phyloP scores from a whole-genome alignment of 2,329 filamentous ascomycete species.

The Aspergillus pseudoviridinutans region DNA sequence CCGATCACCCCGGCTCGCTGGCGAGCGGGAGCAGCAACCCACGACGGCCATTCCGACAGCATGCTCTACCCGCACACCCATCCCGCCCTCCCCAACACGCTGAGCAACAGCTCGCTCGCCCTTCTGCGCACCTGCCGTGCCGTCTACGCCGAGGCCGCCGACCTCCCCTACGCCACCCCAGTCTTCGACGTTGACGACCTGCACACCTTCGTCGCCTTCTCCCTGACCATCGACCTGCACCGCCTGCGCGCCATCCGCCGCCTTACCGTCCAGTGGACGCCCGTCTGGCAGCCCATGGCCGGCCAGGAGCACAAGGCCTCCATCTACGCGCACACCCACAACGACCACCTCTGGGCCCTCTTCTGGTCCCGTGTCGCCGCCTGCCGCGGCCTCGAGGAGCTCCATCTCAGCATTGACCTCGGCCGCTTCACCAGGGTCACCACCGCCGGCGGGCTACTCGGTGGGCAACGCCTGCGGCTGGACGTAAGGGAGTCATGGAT shows the following conservation, averaged over 20 bases:
- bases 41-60: conserved; percentile 11
- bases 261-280: conserved; percentile 32
- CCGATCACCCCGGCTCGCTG: conserved; percentile 30
- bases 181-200: conserved; percentile 36
- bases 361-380: conserved; percentile 28
- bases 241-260: conserved; percentile 17
- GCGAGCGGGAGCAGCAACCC: conserved; percentile 21
- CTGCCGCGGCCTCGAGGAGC: conserved; percentile 14
- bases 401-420: conserved; percentile 28
- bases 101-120: conserved; percentile 21
- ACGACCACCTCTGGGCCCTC: conserved; percentile 28
- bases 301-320: conserved; percentile 27
- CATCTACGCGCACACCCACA: conserved; percentile 36
- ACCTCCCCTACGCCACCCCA: conserved; percentile 25
- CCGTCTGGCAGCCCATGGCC: conserved; percentile 32
- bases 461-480: conserved; percentile 23
- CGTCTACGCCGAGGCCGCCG: conserved; percentile 32
- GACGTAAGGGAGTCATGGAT: conserved; percentile 27
- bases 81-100: conserved; percentile 15
- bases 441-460: conserved; percentile 12
- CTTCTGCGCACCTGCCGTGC: conserved; percentile 32
- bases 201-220: conserved; percentile 34
- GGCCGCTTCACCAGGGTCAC: conserved; percentile 25
- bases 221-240: conserved; percentile 15
- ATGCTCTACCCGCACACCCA: conserved; percentile 36